Percentiles rank a stretch among this genome's conserved stretches.
phyloP scores from a whole-genome alignment of 2,329 filamentous ascomycete species.

The Lasiodiplodia citricola region DNA sequence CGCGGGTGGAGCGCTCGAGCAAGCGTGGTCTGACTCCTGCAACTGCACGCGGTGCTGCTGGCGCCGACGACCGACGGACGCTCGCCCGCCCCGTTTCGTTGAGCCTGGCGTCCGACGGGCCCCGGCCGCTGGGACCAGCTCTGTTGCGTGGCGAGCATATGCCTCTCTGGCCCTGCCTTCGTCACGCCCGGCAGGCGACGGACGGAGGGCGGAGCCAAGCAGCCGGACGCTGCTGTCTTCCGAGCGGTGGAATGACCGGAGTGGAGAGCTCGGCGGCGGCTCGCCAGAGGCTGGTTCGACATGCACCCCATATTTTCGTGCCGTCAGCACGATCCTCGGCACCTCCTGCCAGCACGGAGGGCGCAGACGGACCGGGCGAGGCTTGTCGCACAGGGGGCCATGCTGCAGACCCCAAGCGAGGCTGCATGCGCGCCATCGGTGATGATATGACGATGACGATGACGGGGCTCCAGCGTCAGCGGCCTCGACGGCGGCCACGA shows the following conservation, averaged over 20 bases:
- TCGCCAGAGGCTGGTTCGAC: background rate
- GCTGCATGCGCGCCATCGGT: conserved; percentile 22
- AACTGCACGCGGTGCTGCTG: background rate
- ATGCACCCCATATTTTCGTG: conserved; percentile 23
- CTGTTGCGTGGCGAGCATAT: conserved; percentile 2
- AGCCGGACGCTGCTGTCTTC: background rate
- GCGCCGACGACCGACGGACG: conserved; percentile 12
- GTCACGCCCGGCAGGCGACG: too few species aligned
- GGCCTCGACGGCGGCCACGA: background rate
- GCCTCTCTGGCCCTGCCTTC: too few species aligned
- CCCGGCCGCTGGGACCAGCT: background rate
- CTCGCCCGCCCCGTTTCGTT: conserved; percentile 14
- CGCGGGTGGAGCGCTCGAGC: background rate
- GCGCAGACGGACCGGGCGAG: conserved; percentile 1
- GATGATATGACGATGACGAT: conserved; percentile 1
- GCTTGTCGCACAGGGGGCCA: conserved; percentile 8
- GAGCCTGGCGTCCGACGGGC: background rate
- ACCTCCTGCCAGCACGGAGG: background rate
- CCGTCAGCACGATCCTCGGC: background rate
- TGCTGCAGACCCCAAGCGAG: conserved; percentile 15
- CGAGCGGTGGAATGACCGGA: background rate
- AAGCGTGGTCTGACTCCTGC: conserved; percentile 17
- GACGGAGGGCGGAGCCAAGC: background rate
- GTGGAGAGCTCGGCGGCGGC: background rate
- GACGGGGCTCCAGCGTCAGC: conserved; percentile 5